Evolutionary conservation across 23 red algal genomes (phyloP), one percentile per base, ranked within the genome.

Genomic region (Porphyridium purpureum): DNA sequence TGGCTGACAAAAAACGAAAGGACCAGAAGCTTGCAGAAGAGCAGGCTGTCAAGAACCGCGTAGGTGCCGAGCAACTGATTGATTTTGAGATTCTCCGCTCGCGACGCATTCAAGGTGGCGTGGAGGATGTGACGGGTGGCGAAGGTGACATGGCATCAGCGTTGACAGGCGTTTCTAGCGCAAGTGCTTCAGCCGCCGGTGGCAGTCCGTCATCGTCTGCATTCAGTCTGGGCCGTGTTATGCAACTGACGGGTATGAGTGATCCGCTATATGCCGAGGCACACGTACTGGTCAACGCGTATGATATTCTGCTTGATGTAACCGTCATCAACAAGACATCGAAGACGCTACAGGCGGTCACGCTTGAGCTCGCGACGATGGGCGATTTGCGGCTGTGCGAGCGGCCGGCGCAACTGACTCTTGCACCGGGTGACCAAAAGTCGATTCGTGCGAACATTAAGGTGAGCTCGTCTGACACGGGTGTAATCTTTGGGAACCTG

Each of bases 401-500:
- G 72, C 72, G 90, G 4, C 90, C 90, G 11, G 38, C 38, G 17
- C 11, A 44, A 44, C 17, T 52, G 21, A 26, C 30, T 21, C 47
- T 98, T 23, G 79, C 50, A 31, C 73, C 90, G 27, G 58, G 62
- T 17, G 54, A 80, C 3, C 72, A 54, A 26, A 57, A 63, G 8
- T 80, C 40, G 5, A 78, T 98, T 55, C 79, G 80, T 7, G 75
- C 80, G 27, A 83, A 76, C 35, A 76, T 98, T 38, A 98, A 98
- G 66, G 79, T 95, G 19, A 85, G 79, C 4, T 98, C 90, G 6
- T 85, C 90, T 0, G 90, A 98, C 33, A 86, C 78, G 15, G 90
- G 90, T n/a, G 78, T 98, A 32, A 98, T 98, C 24, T 98, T 98
- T 44, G 90, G 90, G 49, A 98, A 85, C 25, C 68, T 98, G 27